phyloP scores from a whole-genome alignment of 1,284 basidiomycete genomes.

The Ceratobasidium sp. region DNA sequence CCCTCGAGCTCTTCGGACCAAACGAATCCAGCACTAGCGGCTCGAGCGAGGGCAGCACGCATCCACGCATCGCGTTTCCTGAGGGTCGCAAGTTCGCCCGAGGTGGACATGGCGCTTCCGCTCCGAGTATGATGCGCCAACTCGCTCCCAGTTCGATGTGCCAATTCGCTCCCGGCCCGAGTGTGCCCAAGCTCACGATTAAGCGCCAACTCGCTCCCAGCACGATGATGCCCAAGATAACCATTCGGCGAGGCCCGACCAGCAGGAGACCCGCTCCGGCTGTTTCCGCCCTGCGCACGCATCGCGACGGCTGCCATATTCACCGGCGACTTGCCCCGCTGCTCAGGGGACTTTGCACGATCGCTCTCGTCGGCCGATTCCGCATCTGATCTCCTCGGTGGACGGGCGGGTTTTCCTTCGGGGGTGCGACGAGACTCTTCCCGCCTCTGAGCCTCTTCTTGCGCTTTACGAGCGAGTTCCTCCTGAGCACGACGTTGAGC shows the following conservation, averaged over 20 bases:
- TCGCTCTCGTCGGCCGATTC: constrained; percentile 9
- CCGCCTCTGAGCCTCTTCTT: too few species aligned
- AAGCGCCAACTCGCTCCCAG: too few species aligned
- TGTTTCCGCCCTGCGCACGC: constrained; percentile 7
- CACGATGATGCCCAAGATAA: not conserved
- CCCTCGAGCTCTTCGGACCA: constrained; percentile 61
- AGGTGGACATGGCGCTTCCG: not conserved
- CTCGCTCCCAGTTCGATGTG: not conserved
- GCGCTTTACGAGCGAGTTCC: too few species aligned
- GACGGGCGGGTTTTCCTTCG: constrained; percentile 10
- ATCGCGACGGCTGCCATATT: constrained; percentile 29
- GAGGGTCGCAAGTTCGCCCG: constrained; percentile 74
- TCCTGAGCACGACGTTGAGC: not conserved
- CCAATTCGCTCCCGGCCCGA: constrained; percentile 9
- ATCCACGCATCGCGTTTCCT: constrained; percentile 87
- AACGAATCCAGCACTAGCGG: constrained; percentile 82
- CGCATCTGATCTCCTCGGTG: constrained; percentile 21
- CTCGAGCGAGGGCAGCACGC: constrained; percentile 79
- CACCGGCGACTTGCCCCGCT: constrained; percentile 3
- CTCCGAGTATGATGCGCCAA: not conserved
- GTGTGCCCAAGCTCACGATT: not conserved
- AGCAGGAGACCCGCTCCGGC: constrained; percentile 27
- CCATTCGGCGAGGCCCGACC: not conserved
- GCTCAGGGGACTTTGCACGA: not conserved
- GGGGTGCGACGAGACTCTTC: not conserved